A percentile compares a stretch with the other conserved stretches of the same genome.
phyloP scores from a whole-genome alignment of 2,329 filamentous ascomycete genomes.

The Cercospora berteroae region DNA sequence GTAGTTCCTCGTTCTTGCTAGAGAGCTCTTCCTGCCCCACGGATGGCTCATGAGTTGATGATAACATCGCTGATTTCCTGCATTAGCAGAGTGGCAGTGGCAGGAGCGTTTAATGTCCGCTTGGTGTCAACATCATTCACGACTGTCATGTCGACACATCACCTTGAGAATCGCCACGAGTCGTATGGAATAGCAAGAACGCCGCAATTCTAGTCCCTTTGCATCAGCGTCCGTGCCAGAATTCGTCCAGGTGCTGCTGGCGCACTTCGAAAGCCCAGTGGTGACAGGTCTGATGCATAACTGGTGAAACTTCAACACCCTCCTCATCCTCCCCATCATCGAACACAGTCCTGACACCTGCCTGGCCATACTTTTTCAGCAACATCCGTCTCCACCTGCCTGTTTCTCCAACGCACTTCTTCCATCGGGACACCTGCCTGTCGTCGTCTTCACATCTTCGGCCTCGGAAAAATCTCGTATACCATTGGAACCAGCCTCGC shows the following conservation, averaged over 20 bases:
- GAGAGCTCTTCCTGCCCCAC: neutral
- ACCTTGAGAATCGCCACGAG: neutral
- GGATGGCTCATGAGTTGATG: neutral
- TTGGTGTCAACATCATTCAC: neutral
- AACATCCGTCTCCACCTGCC: constrained; percentile 53
- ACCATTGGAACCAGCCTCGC: constrained; percentile 59
- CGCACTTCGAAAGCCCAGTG: constrained; percentile 57
- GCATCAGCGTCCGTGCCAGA: constrained; percentile 39
- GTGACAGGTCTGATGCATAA: constrained; percentile 58
- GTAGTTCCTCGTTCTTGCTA: neutral
- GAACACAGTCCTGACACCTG: constrained; percentile 51
- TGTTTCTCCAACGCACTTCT: constrained; percentile 52
- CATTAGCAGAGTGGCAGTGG: neutral
- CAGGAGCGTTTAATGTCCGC: neutral
- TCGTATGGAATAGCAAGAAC: neutral
- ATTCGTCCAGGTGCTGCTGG: constrained; percentile 51
- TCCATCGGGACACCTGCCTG: constrained; percentile 53
- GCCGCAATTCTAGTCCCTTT: neutral
- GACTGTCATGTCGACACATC: neutral
- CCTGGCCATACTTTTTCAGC: constrained; percentile 52
- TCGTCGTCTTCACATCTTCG: constrained; percentile 54
- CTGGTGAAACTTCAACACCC: constrained; percentile 50
- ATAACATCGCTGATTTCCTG: neutral
- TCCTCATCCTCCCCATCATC: constrained; percentile 46
- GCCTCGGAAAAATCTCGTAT: constrained; percentile 53